Evolutionary conservation across 2,329 filamentous ascomycete genomes (phyloP), one percentile per base, ranked within the genome.

Genomic region (Nothophaeocryptopus gaeumannii): DNA sequence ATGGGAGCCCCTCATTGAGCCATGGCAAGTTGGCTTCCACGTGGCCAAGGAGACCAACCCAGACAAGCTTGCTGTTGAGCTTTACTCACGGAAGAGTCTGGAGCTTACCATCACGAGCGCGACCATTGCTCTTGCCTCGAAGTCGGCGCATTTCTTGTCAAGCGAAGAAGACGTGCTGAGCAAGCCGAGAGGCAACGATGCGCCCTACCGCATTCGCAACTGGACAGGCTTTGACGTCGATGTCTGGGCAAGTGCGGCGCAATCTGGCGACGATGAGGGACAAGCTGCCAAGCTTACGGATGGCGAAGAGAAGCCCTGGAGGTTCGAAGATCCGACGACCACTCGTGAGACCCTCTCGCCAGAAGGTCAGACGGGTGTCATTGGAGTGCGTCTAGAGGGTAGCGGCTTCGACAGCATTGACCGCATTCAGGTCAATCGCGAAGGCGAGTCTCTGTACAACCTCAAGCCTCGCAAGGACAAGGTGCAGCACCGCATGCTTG

Each of bases 1-100:
- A 3, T 99, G 93, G 93, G 93, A 99, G 68, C 93, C 93, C 2
- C 73, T 99, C 31, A 83, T 99, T 20, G 93, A 99, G 67, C 95
- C 95, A 7, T 99, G 93, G 93, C 84, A 92, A 58, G 78, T 97
- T n/a, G 90, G 90, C 2, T 83, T 99, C 59, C 89, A 95, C 55
- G 82, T 97, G 67, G 84, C 88, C 1, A 91, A 85, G 61, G 85
- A 93, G 50, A 78, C 83, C 20, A 79, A 82, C 36, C 88, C 85
- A 0, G 88, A 92, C 33, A 77, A 87, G 44, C 74, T 96, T 52
- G 87, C 89, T 0, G 77, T 99, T 13, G 91, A 97, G 49, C 74
- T 96, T 2, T 86, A 86, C 37, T 99, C 95, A 0, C 85, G 89
- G 64, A 96, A 93, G 70, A 88, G 82, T 2, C 86, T 99, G 69